These are phyloP conservation scores for Poteriospumella lacustris DNA, from an alignment of 108 stramenopile species.

Conservation along the genomic window DNA sequence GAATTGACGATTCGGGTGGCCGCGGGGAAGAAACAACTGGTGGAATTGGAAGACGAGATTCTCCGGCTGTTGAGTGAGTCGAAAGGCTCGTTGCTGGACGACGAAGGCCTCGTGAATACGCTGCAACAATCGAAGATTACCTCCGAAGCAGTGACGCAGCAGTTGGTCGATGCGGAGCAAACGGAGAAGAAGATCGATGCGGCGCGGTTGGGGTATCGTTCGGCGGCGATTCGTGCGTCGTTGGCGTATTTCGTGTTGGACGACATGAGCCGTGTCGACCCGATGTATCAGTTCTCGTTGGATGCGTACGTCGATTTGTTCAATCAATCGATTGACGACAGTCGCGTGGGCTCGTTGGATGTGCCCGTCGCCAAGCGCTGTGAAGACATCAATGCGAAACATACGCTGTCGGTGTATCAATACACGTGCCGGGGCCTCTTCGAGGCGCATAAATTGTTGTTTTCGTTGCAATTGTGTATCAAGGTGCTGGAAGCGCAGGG, in stretches of 20 bases:
- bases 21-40: conserved; percentile 54
- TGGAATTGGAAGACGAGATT: conserved; percentile 62
- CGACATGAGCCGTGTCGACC: conserved; percentile 58
- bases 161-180: conserved; percentile 58
- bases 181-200: conserved; percentile 58
- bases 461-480: conserved; percentile 57
- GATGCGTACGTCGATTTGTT: conserved; percentile 63
- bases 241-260: conserved; percentile 63
- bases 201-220: conserved; percentile 56
- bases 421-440: conserved; percentile 65
- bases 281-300: conserved; percentile 66
- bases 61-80: conserved; percentile 53
- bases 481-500: conserved; percentile 51
- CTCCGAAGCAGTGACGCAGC: conserved; percentile 56
- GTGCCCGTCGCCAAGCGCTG: conserved; percentile 49
- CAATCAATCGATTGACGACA: conserved; percentile 50
- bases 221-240: conserved; percentile 57
- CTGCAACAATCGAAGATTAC: conserved; percentile 60
- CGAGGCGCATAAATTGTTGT: conserved; percentile 59
- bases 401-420: conserved; percentile 57
- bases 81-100: conserved; percentile 58
- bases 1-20: conserved; percentile 60
- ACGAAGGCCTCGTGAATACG: conserved; percentile 57
- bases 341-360: conserved; percentile 18
- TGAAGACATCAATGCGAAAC: conserved; percentile 56